Evolutionary conservation across 2,329 filamentous ascomycete genomes (phyloP), one percentile per base, ranked within the genome.

Genomic region (Colletotrichum trifolii): DNA sequence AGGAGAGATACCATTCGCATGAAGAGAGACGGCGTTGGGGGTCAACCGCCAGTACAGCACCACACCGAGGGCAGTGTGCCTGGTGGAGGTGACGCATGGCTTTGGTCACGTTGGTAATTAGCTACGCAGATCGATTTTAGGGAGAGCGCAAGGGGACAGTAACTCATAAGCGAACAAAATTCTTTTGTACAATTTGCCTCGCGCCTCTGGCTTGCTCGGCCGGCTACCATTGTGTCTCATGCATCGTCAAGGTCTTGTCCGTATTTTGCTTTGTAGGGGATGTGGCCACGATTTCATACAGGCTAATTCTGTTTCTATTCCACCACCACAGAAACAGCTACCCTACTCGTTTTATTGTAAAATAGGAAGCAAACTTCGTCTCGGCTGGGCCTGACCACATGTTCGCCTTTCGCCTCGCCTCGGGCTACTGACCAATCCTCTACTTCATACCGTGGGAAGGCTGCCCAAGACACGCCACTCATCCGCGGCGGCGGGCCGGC

Each of bases 331-430:
- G 58, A 53, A 25, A 57, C 58, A 62, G 59, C 59, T 49, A 63
- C 56, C 63, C 63, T 66, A 64, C 61, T 39, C 48, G 39, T 25
- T 64, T 49, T 60, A 60, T 54, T 54, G 36, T 58, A 52, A 56
- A 54, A 56, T 56, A 53, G 52, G 53, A 48, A 57, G 63, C 63
- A 62, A 63, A 62, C 58, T 38, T 56, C 36, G 48, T 56, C 39
- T 54, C 33, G 47, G 46, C 25, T 42, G 53, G 52, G 17, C 36
- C n/a, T 40, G 43, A 52, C 52, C 33, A 34, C 52, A 42, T 56
- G 47, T 48, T 25, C 42, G 12, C 40, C 52, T 47, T 25, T 40
- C 15, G 35, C 13, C 57, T 35, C 39, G 45, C 34, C 57, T 45
- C 39, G 36, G 58, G 57, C 62, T 55, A 62, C 55, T 50, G 57